Base-by-base conservation (phyloP, 352 stramenopile genomes). In the Elongisporangium anandrum region DNA sequence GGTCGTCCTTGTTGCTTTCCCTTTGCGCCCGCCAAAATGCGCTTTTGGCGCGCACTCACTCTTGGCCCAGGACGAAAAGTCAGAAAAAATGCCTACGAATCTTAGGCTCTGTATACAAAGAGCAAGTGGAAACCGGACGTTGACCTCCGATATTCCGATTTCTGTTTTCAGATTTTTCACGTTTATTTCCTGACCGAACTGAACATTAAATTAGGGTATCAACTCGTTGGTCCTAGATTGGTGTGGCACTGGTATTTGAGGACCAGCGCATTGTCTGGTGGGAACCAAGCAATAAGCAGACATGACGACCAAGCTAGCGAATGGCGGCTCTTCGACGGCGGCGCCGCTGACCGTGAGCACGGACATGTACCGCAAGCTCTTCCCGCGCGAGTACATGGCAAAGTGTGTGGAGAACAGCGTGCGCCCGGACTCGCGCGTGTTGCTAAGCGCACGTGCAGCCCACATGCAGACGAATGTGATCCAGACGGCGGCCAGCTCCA, bases 291-390 rank as follows among this genome's bases (percentile, higher is more conserved):
- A 45, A 45, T 15, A 45, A 15, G 34, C 34, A 45, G 34, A 45
- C 26, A 45, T 45, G 34, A 45, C 34, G 34, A 45, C 34, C 34
- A 45, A 45, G 34, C 34, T 45, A 12, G 34, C 34, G 34, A 45
- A 45, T 45, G 34, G 34, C 34, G 34, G 34, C 34, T 45, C 34
- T 45, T 45, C 34, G 34, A 17, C 12, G 12, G 60, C 61, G n/a
- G 59, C 55, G 57, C 56, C 65, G 71, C 68, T 89, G 22, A 74
- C 73, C 60, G 90, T 91, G 68, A 70, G 65, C 26, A 67, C 85
- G 1, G 79, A 87, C 56, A 77, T 90, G 65, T 94, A 88, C 65
- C 70, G 71, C 54, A 90, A 85, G 64, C 67, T 94, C 15, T 92
- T 92, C 59, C 79, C 83, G n/a, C 63, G 64, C 17, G 82, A 87